A percentile compares a stretch with the other conserved stretches of the same genome.
phyloP scores from a whole-genome alignment of 805 yeast species.

The Tetrapisispora iriomotensis region DNA sequence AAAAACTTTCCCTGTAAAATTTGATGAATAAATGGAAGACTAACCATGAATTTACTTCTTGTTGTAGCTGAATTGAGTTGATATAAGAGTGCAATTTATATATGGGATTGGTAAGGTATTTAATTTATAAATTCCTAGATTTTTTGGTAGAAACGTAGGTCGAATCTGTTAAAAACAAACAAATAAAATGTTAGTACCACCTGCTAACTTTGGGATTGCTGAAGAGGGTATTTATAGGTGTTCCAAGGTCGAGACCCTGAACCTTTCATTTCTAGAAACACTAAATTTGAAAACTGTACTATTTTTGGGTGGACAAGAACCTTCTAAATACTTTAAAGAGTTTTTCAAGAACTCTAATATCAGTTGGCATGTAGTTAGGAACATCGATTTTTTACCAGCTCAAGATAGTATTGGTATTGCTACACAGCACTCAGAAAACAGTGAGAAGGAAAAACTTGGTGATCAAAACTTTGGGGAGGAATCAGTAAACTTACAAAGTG shows the following conservation, averaged over 20 bases:
- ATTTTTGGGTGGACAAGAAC: slow-evolving; percentile 76
- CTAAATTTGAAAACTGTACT: slow-evolving; percentile 58
- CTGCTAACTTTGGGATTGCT: slow-evolving; percentile 84
- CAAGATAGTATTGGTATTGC: slow-evolving; percentile 6
- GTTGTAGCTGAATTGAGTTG: no score
- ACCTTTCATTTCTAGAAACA: slow-evolving; percentile 69
- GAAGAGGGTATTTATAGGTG: slow-evolving; percentile 84
- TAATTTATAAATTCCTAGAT: no score
- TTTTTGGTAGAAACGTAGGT: no score
- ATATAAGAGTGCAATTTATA: no score
- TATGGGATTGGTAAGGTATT: no score
- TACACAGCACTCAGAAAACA: slow-evolving; percentile 6
- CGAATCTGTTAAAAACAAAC: background rate
- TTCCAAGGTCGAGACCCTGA: slow-evolving; percentile 63
- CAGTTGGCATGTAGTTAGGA: slow-evolving; percentile 34
- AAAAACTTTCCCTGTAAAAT: no score
- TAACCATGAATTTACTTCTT: no score
- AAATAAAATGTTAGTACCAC: slow-evolving; percentile 68
- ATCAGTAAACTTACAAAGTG: no score
- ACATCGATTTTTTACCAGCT: slow-evolving; percentile 19
- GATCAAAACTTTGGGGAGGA: no score
- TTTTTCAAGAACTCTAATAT: slow-evolving; percentile 52
- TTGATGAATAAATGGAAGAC: no score
- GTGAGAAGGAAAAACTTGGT: slow-evolving; percentile 11
- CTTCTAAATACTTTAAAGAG: slow-evolving; percentile 58